Evolutionary conservation across 768 basidiomycete species (phyloP).

Genomic region (Mycena galopus): DNA sequence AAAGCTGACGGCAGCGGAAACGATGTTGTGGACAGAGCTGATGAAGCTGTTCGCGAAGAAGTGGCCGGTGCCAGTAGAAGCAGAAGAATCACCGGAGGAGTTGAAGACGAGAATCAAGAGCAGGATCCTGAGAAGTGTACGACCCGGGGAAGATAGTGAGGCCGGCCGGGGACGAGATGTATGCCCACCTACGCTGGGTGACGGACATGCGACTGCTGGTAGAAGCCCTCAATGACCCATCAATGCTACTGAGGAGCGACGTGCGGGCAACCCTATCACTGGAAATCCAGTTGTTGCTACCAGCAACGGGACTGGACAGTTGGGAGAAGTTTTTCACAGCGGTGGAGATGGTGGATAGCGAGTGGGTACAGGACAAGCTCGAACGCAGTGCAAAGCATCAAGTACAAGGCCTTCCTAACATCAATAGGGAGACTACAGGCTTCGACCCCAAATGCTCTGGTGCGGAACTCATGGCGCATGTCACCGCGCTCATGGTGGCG

Average conservation of each 20-base stretch:
- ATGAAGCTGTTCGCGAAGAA: conserved; percentile 6
- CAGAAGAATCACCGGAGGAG: too few species aligned
- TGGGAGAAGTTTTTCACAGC: conserved; percentile 9
- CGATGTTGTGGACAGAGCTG: background rate
- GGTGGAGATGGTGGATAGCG: background rate
- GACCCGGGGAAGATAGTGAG: conserved; percentile 13
- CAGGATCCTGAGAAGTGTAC: background rate
- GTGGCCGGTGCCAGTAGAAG: too few species aligned
- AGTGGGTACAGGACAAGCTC: background rate
- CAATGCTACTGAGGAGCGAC: too few species aligned
- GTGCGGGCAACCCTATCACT: background rate
- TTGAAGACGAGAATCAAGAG: conserved; percentile 18
- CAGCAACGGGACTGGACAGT: background rate
- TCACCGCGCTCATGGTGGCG: too few species aligned
- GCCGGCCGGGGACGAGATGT: background rate
- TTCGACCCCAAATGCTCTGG: background rate
- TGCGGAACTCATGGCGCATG: background rate
- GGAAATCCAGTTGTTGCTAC: background rate
- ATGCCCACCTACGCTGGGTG: background rate
- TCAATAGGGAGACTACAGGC: background rate
- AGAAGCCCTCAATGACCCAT: too few species aligned
- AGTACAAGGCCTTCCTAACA: background rate
- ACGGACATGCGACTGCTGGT: conserved; percentile 1
- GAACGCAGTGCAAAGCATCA: background rate
- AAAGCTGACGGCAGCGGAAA: background rate